phyloP scores from a whole-genome alignment of 2,329 filamentous ascomycete genomes.

The Exophiala sp. region DNA sequence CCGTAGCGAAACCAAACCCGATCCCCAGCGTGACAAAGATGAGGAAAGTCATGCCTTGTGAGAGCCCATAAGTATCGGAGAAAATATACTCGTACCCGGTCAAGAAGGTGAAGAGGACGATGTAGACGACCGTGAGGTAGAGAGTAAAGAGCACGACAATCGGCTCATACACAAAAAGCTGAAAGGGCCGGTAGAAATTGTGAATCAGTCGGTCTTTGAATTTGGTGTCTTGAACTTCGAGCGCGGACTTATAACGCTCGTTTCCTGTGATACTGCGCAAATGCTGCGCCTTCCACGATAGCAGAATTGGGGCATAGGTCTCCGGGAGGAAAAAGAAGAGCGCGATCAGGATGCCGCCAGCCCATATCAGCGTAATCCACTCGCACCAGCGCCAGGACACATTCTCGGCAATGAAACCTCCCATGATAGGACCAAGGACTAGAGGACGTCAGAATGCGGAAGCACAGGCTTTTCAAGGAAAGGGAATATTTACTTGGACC shows the following conservation, averaged over 20 bases:
- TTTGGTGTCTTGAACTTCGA: too few species aligned
- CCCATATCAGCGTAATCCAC: not conserved
- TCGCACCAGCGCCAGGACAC: too few species aligned
- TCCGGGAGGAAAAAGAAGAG: slow-evolving; percentile 56
- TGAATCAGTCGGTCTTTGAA: too few species aligned
- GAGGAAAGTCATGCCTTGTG: slow-evolving; percentile 43
- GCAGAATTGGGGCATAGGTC: slow-evolving; percentile 60
- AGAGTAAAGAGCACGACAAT: slow-evolving; percentile 31
- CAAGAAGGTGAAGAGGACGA: slow-evolving; percentile 36
- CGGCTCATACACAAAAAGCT: slow-evolving; percentile 45
- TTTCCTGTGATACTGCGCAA: slow-evolving; percentile 34
- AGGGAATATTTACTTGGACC: not conserved
- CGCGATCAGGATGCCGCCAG: slow-evolving; percentile 50
- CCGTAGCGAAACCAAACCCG: slow-evolving; percentile 36
- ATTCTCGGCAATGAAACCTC: too few species aligned
- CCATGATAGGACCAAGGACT: too few species aligned
- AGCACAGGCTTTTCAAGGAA: too few species aligned
- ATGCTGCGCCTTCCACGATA: slow-evolving; percentile 52
- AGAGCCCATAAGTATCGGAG: slow-evolving; percentile 46
- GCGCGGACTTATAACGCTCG: slow-evolving; percentile 40
- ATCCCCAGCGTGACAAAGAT: slow-evolving; percentile 48
- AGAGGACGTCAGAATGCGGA: too few species aligned
- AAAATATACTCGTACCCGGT: slow-evolving; percentile 53
- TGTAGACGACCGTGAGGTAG: slow-evolving; percentile 32
- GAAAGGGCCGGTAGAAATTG: slow-evolving; percentile 37